Percentiles rank a stretch among this genome's conserved stretches.
Evolutionary conservation across 1,139 yeast genomes (phyloP).

Genomic region (Arxiozyma heterogenica): DNA sequence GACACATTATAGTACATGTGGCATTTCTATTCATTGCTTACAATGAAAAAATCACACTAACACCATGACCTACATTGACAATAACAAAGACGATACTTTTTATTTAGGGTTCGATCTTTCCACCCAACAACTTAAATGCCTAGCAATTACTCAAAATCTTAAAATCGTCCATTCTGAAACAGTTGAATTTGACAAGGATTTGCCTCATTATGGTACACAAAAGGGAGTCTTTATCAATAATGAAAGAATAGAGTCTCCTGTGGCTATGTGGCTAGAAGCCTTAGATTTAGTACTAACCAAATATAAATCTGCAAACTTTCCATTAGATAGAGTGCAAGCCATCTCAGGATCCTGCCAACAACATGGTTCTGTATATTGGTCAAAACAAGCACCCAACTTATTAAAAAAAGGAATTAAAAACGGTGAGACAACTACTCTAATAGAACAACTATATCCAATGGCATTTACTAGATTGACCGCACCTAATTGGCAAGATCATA

Average conservation of each 20-base stretch:
- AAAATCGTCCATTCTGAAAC: slow-evolving; percentile 47
- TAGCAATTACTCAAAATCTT: slow-evolving; percentile 50
- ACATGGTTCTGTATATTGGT: slow-evolving; percentile 85
- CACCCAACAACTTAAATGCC: slow-evolving; percentile 78
- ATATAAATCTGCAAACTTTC: slow-evolving; percentile 39
- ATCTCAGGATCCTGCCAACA: slow-evolving; percentile 87
- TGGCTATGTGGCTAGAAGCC: slow-evolving; percentile 83
- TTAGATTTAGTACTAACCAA: slow-evolving; percentile 51
- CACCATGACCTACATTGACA: background rate
- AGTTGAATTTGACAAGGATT: slow-evolving; percentile 65
- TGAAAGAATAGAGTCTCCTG: slow-evolving; percentile 61
- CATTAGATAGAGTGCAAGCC: slow-evolving; percentile 53
- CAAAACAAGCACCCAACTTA: slow-evolving; percentile 37
- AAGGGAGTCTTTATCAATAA: slow-evolving; percentile 63
- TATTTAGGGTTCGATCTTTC: slow-evolving; percentile 78
- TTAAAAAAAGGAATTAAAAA: slow-evolving; percentile 31
- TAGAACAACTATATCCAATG: slow-evolving; percentile 37
- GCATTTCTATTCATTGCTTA: too few species aligned
- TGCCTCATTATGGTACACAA: slow-evolving; percentile 47
- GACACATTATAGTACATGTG: too few species aligned
- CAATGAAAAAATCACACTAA: too few species aligned
- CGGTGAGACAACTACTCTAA: slow-evolving; percentile 27
- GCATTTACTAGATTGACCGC: slow-evolving; percentile 59
- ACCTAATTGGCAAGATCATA: slow-evolving; percentile 94
- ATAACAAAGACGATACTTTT: slow-evolving; percentile 15